Conservation (phyloP, 176 grass and related monocot genomes). For the Microstegium vimineum region DNA sequence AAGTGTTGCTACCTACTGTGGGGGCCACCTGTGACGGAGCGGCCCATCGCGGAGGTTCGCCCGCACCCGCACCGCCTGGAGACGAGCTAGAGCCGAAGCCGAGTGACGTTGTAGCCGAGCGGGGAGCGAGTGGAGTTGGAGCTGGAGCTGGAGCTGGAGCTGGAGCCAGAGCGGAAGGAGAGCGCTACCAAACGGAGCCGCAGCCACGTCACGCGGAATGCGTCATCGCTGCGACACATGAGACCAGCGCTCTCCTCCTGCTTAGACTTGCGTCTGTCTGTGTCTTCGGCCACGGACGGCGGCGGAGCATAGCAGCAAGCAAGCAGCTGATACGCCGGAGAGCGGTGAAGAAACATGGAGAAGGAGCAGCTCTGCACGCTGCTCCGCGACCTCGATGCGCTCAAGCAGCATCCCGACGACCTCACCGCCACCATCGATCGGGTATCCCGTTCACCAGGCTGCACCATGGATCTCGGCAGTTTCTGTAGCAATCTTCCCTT, state of each 20-base stretch:
- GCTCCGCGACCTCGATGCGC: conserved; percentile 59
- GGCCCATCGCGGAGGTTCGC: too few species aligned
- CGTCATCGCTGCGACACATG: neutral
- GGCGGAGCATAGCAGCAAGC: neutral
- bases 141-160: too few species aligned
- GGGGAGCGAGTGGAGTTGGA: too few species aligned
- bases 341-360: conserved; percentile 37
- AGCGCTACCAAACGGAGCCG: neutral
- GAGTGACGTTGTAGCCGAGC: too few species aligned
- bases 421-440: conserved; percentile 43
- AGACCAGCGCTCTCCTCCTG: neutral
- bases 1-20: too few species aligned
- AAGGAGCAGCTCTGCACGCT: conserved; percentile 59
- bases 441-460: conserved; percentile 8
- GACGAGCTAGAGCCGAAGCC: too few species aligned
- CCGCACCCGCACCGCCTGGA: too few species aligned
- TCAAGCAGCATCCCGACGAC: conserved; percentile 51
- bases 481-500: neutral
- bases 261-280: neutral
- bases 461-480: conserved; percentile 9
- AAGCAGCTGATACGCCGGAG: neutral
- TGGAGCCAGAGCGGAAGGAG: neutral
- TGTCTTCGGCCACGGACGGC: neutral
- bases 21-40: too few species aligned
- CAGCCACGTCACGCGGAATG: neutral